Evolutionary conservation across 352 stramenopile species (phyloP).

Genomic region (Aphanomyces euteiches): DNA sequence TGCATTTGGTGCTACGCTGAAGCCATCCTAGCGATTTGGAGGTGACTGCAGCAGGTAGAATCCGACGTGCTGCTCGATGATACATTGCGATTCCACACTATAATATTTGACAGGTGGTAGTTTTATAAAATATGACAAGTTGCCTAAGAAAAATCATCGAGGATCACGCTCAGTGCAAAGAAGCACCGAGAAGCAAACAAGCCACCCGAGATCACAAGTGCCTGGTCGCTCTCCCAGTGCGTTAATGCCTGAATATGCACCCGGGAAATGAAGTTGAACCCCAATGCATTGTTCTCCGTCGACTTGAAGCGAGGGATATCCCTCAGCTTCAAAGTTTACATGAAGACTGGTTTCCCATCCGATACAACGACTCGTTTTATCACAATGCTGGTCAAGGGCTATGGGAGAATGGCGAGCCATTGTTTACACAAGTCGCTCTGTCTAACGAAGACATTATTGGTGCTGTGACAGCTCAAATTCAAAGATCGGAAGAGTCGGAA

Average conservation of each 20-base stretch:
- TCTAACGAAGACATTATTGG: slow-evolving; percentile 61
- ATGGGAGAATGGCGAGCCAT: slow-evolving; percentile 83
- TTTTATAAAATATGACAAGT: slow-evolving; percentile 12
- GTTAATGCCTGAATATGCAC: slow-evolving; percentile 1
- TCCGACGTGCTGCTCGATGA: neutral
- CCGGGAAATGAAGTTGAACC: neutral
- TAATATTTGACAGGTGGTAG: neutral
- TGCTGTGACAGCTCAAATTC: slow-evolving; percentile 87
- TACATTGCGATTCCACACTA: neutral
- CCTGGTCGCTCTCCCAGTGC: slow-evolving; percentile 2
- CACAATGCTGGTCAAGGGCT: slow-evolving; percentile 79
- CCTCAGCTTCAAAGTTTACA: slow-evolving; percentile 89
- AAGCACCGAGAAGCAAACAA: neutral
- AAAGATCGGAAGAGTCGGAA: slow-evolving; percentile 66
- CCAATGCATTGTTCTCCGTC: slow-evolving; percentile 37
- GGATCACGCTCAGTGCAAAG: neutral
- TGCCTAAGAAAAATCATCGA: slow-evolving; percentile 3
- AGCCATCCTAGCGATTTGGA: too few relatives aligned
- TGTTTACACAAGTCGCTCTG: slow-evolving; percentile 88
- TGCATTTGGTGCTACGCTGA: too few relatives aligned
- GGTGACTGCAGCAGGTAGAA: too few relatives aligned
- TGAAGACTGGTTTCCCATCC: slow-evolving; percentile 96
- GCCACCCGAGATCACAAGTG: neutral
- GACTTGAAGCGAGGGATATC: slow-evolving; percentile 79
- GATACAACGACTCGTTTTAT: slow-evolving; percentile 96